Evolutionary conservation across 1,284 basidiomycete genomes (phyloP), one percentile per base, ranked within the genome.

Genomic region (Boletus sp.): DNA sequence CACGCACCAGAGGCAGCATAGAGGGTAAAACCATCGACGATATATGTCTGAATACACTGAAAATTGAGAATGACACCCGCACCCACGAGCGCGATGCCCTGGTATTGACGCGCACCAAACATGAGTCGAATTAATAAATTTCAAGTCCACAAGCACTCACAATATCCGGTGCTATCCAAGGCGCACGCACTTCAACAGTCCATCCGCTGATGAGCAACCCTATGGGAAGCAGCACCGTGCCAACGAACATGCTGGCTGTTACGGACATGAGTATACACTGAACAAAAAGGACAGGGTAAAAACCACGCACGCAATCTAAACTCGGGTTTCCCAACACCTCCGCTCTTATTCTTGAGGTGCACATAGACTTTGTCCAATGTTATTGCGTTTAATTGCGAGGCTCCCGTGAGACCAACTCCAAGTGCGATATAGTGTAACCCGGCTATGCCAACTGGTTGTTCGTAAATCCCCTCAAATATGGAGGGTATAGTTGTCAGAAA

Each of bases 131-230:
- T 1, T 11, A 44, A 23, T 28, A 0, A 19, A 23, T 16, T 23
- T 13, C 19, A 2, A 43, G 30, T 21, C 8, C 43, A 10, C 10
- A 25, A 52, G 37, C 14, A 72, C 83, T 67, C 63, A 87, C 87
- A 47, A 90, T 80, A 65, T 90, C 87, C 0, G 86, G 82, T 1
- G 75, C 85, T 60, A 91, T 85, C 90, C 90, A 93, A 62, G 84
- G 84, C 0, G 83, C 68, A 28, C 75, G 71, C 2, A 79, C 71
- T 55, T 88, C 68, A 7, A 84, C 85, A 0, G 83, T 79, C 90
- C 90, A 93, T 17, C 90, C 90, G 2, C 83, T 74, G 16, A 91
- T 74, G 25, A 92, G 71, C 11, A 91, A 71, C 1, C 90, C 90
- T 1, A 82, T 73, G 0, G 86, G 83, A 9, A 89, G 77, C 3